These are phyloP conservation scores for Lactarius quietus DNA, from an alignment of 768 basidiomycete genomes.

Conservation along the genomic window DNA sequence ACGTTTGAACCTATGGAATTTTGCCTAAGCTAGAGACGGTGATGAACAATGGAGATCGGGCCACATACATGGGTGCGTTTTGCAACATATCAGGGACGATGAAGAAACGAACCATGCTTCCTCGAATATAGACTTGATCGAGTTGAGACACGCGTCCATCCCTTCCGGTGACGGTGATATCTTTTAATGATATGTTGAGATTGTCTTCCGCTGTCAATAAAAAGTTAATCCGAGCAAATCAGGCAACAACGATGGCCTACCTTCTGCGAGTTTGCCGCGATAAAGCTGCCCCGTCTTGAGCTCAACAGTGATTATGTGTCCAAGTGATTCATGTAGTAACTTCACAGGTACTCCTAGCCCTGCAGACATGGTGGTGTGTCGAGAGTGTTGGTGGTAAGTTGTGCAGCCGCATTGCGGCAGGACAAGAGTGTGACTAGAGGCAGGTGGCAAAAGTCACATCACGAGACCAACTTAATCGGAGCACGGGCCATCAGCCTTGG, in stretches of 20 bases:
- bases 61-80: constrained; percentile 93
- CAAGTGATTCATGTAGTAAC: constrained; percentile 92
- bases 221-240: constrained; percentile 12
- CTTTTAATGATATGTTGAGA: constrained; percentile 91
- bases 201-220: constrained; percentile 87
- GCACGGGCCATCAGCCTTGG: too few species aligned
- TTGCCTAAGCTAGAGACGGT: background rate
- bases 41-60: constrained; percentile 9
- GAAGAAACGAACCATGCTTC: constrained; percentile 97
- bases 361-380: constrained; percentile 38
- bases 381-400: background rate
- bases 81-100: constrained; percentile 99
- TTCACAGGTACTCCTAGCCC: constrained; percentile 94
- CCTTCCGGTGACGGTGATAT: constrained; percentile 96
- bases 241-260: constrained; percentile 42
- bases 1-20: constrained; percentile 87
- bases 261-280: constrained; percentile 95
- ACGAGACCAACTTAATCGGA: background rate
- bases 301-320: constrained; percentile 97
- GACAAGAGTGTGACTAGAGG: background rate
- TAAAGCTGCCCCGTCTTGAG: constrained; percentile 97
- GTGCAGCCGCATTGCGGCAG: too few species aligned
- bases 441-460: background rate
- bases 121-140: constrained; percentile 98
- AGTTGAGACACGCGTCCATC: constrained; percentile 98